Percentiles rank a stretch among this genome's conserved stretches.
Evolutionary conservation across 768 basidiomycete species (phyloP).

Genomic region (Phallus indusiatus): DNA sequence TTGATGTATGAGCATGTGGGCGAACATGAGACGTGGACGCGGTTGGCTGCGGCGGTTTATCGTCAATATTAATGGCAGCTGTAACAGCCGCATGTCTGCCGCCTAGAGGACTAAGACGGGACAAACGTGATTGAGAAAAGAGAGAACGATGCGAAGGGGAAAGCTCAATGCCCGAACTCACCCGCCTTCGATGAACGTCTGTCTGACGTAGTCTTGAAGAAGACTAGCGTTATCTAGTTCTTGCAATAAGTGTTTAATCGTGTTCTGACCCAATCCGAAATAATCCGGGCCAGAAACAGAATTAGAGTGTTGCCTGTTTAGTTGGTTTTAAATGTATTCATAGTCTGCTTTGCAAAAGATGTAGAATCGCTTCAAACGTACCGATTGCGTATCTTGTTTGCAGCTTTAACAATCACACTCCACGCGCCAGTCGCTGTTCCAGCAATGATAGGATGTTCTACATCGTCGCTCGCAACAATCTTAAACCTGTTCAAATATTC

Average conservation of each 20-base stretch:
- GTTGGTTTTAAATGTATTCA: too few relatives aligned
- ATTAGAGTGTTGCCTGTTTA: slow-evolving; percentile 55
- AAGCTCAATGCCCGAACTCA: slow-evolving; percentile 30
- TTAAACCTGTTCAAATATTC: slow-evolving; percentile 46
- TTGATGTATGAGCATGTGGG: neutral
- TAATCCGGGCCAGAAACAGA: slow-evolving; percentile 86
- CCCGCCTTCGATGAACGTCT: slow-evolving; percentile 80
- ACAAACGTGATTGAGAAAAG: slow-evolving; percentile 1
- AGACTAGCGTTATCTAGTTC: slow-evolving; percentile 66
- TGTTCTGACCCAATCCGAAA: slow-evolving; percentile 79
- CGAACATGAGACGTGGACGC: neutral
- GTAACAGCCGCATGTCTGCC: slow-evolving; percentile 78
- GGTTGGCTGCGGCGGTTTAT: slow-evolving; percentile 16
- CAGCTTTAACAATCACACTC: slow-evolving; percentile 75
- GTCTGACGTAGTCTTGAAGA: slow-evolving; percentile 77
- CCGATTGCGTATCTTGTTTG: slow-evolving; percentile 70
- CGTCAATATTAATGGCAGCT: slow-evolving; percentile 63
- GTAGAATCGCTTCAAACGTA: neutral
- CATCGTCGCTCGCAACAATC: slow-evolving; percentile 64
- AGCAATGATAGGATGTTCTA: slow-evolving; percentile 64
- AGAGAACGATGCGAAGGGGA: neutral
- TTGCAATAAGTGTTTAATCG: slow-evolving; percentile 86
- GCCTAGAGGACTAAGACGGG: slow-evolving; percentile 49
- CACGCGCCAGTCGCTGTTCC: slow-evolving; percentile 87
- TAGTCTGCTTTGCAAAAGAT: too few relatives aligned